Conservation (phyloP, 768 basidiomycete species). For the Macrolepiota dolichaula region DNA sequence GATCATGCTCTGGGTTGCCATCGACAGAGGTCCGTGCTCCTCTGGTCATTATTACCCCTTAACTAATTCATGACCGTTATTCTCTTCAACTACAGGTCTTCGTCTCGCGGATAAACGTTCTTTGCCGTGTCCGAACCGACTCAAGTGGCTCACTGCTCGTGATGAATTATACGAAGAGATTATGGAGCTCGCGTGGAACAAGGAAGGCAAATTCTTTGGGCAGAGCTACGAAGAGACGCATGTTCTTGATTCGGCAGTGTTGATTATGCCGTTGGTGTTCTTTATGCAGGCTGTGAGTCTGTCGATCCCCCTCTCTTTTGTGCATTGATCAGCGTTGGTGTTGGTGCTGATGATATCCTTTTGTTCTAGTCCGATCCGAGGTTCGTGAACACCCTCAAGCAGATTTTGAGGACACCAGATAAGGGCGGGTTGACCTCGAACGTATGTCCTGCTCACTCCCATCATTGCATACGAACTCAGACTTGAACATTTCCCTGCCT, state of each 20-base stretch:
- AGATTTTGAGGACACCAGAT: constrained; percentile 83
- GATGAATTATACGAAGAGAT: constrained; percentile 82
- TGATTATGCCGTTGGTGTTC: constrained; percentile 93
- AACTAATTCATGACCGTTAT: constrained; percentile 19
- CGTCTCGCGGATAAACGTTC: constrained; percentile 94
- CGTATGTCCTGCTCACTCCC: constrained; percentile 31
- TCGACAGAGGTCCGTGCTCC: constrained; percentile 68
- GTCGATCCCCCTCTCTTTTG: not conserved
- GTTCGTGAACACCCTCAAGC: constrained; percentile 81
- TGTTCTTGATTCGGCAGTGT: constrained; percentile 80
- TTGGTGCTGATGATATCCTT: not conserved
- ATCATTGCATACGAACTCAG: not conserved
- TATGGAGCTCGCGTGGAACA: constrained; percentile 86
- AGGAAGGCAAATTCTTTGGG: constrained; percentile 63
- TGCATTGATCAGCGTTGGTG: not conserved
- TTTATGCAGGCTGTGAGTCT: constrained; percentile 73
- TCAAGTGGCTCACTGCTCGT: constrained; percentile 15
- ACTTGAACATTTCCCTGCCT: not conserved
- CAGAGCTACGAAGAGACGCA: constrained; percentile 89
- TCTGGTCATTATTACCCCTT: not conserved
- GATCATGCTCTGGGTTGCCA: constrained; percentile 96
- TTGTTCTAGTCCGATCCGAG: constrained; percentile 74
- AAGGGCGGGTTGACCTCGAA: constrained; percentile 90
- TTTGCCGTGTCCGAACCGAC: constrained; percentile 61
- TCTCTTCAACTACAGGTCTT: constrained; percentile 40